Base-by-base conservation (phyloP, 73 alveolate genomes). In the Tetrahymena thermophila region DNA sequence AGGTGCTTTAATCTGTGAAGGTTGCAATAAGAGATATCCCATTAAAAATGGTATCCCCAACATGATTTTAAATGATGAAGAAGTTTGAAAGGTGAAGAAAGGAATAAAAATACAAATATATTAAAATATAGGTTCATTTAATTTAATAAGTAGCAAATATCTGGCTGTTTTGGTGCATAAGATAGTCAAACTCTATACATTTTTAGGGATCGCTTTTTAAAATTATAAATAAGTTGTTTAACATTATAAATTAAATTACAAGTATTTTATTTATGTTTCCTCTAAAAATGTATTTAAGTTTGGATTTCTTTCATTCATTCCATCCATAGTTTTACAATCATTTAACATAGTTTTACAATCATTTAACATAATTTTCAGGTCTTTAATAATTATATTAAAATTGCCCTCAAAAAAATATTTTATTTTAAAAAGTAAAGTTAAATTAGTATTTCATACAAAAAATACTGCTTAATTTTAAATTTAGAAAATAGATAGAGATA, bases 1-100 rank as follows among this genome's bases (percentile, higher is more conserved):
- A 56, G 99, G 98, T 43, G 97, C 96, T 43, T 44, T 96, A 96
- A 42, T 95, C 40, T 98, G 99, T 96, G 97, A 96, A 35, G 96
- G 96, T 85, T 98, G 99, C 93, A 96, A 95, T 16, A 96, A 98
- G 94, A 97, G 94, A 55, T 98, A 97, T 89, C 96, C 94, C 93
- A 98, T 98, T 89, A 96, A 98, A 94, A 98, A 98, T 94, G 99
- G 99, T 50, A 98, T 98, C 85, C 97, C 98, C 35, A 98, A 98
- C 96, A 95, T 97, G 98, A 96, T 97, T 83, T 96, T 98, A 56
- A 89, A 96, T 42, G 99, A 98, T 71, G 99, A 98, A 95, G 99
- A 98, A 95, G 96, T 97, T 55, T 97, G 98, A 97, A 31, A 50
- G 10, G 15, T 50, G 31, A 14, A 50, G 28, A 50, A 50, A 19